phyloP scores from a whole-genome alignment of 192 early-diverging fungal species.

The Rhizophagus clarus region DNA sequence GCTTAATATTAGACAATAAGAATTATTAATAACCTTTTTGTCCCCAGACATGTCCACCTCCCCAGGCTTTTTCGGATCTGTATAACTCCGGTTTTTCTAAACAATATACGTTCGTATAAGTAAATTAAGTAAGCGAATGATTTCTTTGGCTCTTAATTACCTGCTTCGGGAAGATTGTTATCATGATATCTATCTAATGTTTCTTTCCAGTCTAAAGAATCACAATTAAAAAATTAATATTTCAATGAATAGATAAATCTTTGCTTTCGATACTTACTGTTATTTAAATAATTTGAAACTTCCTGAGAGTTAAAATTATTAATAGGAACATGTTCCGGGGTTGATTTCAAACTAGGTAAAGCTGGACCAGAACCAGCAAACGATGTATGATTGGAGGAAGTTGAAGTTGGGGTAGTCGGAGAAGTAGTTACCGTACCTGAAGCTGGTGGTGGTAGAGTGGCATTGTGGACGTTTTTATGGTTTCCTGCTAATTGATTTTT shows the following conservation, averaged over 20 bases:
- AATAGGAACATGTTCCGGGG: constrained; percentile 26
- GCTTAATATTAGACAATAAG: not conserved
- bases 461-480: constrained; percentile 18
- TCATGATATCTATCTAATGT: not conserved
- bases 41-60: constrained; percentile 15
- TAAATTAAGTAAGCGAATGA: not conserved
- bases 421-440: constrained; percentile 8
- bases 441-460: not conserved
- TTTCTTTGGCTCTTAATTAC: not conserved
- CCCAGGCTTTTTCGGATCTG: constrained; percentile 20
- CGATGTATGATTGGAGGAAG: not conserved
- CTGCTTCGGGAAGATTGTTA: constrained; percentile 23
- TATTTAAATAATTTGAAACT: constrained; percentile 31
- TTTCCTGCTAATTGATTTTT: constrained; percentile 11
- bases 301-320: constrained; percentile 32
- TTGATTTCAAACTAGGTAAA: constrained; percentile 11
- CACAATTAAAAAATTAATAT: not conserved
- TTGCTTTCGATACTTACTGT: not conserved
- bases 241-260: not conserved
- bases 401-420: not conserved
- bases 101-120: not conserved
- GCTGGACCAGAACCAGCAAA: not conserved
- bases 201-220: constrained; percentile 19
- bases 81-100: constrained; percentile 31
- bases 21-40: not conserved